phyloP scores from a whole-genome alignment of 2,329 filamentous ascomycete species.

The Xylariaceae sp. region DNA sequence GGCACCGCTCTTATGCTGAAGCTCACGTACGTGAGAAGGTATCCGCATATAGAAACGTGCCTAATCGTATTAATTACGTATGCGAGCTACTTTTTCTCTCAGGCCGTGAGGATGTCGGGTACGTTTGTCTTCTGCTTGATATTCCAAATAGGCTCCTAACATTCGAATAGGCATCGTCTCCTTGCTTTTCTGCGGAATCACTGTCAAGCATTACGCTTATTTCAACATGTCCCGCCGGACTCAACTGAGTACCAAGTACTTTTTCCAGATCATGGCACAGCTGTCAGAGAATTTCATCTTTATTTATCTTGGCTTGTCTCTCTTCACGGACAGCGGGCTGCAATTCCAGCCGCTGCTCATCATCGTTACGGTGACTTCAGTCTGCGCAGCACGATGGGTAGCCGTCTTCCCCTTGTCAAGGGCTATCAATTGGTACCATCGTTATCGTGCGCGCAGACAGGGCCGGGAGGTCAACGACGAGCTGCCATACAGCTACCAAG shows the following conservation, averaged over 20 bases:
- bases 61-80: slow-evolving; percentile 91
- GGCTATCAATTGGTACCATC: slow-evolving; percentile 87
- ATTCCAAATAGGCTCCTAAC: slow-evolving; percentile 7
- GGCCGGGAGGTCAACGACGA: slow-evolving; percentile 77
- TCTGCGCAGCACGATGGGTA: slow-evolving; percentile 86
- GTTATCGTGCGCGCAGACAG: slow-evolving; percentile 72
- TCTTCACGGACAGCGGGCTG: slow-evolving; percentile 85
- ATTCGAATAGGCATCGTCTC: slow-evolving; percentile 75
- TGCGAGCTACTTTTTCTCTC: slow-evolving; percentile 95
- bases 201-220: slow-evolving; percentile 97
- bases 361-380: slow-evolving; percentile 83
- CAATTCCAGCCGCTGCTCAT: slow-evolving; percentile 94
- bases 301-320: slow-evolving; percentile 90
- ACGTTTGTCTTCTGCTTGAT: slow-evolving; percentile 16
- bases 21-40: slow-evolving; percentile 86
- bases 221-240: slow-evolving; percentile 99
- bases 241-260: slow-evolving; percentile 94
- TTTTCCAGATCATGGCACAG: slow-evolving; percentile 92
- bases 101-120: slow-evolving; percentile 94
- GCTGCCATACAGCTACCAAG: slow-evolving; percentile 89
- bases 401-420: slow-evolving; percentile 90
- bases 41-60: slow-evolving; percentile 95
- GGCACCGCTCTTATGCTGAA: slow-evolving; percentile 83
- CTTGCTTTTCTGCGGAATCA: slow-evolving; percentile 94
- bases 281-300: slow-evolving; percentile 99